Base-by-base conservation (phyloP, 768 basidiomycete species). In the Cystofilobasidium ferigula region DNA sequence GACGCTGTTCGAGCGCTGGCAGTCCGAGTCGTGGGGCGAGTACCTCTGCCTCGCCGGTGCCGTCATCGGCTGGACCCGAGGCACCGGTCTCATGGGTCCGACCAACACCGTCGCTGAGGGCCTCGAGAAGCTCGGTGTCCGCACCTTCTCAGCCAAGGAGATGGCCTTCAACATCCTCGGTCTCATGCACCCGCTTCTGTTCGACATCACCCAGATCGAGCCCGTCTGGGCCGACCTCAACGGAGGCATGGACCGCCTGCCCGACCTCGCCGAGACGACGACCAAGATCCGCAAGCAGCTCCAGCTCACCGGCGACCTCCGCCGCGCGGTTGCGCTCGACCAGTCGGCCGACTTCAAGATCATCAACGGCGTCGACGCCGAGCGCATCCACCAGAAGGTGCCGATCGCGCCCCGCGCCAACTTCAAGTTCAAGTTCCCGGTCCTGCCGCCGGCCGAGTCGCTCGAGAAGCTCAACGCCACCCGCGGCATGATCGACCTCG, bases 91-190 rank as follows among this genome's bases (percentile, higher is more conserved):
- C 59, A 98, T 99, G 95, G 86, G 83, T 64, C 87, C 92, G 4
- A 93, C 90, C 51, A 93, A 93, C 78, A 89, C 87, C 48, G 86
- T 97, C 61, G 91, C 95, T 32, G 88, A 93, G 65, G 90, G 91
- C 62, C 82, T 99, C 48, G 95, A 99, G 79, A 82, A 85, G 66
- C 82, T 87, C 69, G 95, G 95, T 69, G 89, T 95, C 66, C 85
- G 95, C 70, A 99, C 95, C 1, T 99, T 98, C 84, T 98, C 94
- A 0, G 88, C 95, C 34, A 98, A 98, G 80, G 95, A 99, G 78
- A 99, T 98, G 95, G 93, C 95, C 0, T 99, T 99, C 84, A 99
- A 99, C 78, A 91, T 99, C 72, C 86, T 99, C 62, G 94, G 95
- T 68, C 82, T 99, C 58, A 98, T 99, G 94, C 95, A 99, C 74